Percentiles rank a stretch among this genome's conserved stretches.
Evolutionary conservation across 2,329 filamentous ascomycete species (phyloP).

Genomic region (Blumeria hordei): DNA sequence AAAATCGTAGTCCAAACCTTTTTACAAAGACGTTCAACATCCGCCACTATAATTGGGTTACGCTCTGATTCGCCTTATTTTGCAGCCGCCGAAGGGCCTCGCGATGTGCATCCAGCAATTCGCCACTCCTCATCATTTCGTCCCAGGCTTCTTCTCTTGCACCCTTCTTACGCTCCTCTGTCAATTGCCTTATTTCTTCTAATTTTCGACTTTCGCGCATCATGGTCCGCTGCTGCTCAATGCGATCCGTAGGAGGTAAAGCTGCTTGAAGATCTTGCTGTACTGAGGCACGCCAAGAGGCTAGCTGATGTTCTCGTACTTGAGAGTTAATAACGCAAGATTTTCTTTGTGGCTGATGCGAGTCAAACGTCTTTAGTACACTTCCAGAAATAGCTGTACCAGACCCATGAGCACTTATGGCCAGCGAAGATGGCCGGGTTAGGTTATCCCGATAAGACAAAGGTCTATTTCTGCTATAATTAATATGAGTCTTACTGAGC

Average conservation of each 20-base stretch:
- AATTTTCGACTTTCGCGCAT: constrained; percentile 30
- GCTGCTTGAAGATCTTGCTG: constrained; percentile 31
- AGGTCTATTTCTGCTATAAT: constrained; percentile 36
- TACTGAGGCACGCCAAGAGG: constrained; percentile 41
- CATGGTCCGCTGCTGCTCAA: constrained; percentile 28
- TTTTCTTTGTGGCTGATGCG: constrained; percentile 27
- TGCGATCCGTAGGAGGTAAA: constrained; percentile 13
- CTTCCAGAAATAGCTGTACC: constrained; percentile 10
- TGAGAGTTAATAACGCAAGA: constrained; percentile 20
- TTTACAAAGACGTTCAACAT: too few species aligned
- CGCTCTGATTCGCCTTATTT: constrained; percentile 8
- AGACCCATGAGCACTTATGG: neutral
- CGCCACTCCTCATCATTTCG: constrained; percentile 49
- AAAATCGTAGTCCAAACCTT: too few species aligned
- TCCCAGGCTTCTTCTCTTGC: constrained; percentile 40
- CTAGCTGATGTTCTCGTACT: constrained; percentile 33
- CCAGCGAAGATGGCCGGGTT: constrained; percentile 20
- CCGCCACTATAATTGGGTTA: neutral
- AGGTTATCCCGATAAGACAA: constrained; percentile 41
- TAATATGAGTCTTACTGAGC: neutral
- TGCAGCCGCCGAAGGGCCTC: constrained; percentile 68
- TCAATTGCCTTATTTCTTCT: constrained; percentile 32
- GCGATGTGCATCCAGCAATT: constrained; percentile 52
- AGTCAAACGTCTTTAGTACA: constrained; percentile 21
- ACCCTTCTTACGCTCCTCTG: constrained; percentile 30